Conservation (phyloP, 495 filamentous ascomycete genomes). For the Aspergillus nidulans region DNA sequence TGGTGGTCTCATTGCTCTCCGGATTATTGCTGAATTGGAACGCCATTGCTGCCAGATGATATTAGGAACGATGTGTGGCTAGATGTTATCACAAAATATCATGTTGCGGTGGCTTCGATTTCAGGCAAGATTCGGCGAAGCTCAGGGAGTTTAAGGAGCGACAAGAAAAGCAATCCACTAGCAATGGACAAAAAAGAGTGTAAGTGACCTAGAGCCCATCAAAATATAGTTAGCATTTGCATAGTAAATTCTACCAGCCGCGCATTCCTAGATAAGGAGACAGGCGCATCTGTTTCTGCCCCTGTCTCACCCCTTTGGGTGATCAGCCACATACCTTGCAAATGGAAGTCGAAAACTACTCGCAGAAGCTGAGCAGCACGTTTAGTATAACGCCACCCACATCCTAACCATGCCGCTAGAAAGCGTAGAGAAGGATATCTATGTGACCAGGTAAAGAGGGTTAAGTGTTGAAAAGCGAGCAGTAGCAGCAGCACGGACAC, state of each 20-base stretch:
- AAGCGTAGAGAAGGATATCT: background rate
- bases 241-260: background rate
- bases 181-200: conserved; percentile 12
- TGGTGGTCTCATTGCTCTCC: conserved; percentile 25
- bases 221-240: conserved; percentile 6
- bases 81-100: conserved; percentile 16
- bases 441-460: background rate
- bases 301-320: conserved; percentile 1
- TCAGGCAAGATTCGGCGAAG: background rate
- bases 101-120: conserved; percentile 15
- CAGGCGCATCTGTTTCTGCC: background rate
- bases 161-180: conserved; percentile 10
- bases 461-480: background rate
- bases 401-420: background rate
- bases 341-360: background rate
- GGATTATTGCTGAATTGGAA: conserved; percentile 24
- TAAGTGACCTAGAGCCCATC: conserved; percentile 11
- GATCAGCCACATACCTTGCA: conserved; percentile 10
- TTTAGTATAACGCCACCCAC: conserved; percentile 7
- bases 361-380: background rate
- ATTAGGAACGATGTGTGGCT: conserved; percentile 2
- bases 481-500: background rate
- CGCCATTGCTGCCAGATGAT: conserved; percentile 20
- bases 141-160: conserved; percentile 13
- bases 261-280: conserved; percentile 5